Evolutionary conservation across 2,329 filamentous ascomycete species (phyloP).

Genomic region (Botryotinia narcissicola): DNA sequence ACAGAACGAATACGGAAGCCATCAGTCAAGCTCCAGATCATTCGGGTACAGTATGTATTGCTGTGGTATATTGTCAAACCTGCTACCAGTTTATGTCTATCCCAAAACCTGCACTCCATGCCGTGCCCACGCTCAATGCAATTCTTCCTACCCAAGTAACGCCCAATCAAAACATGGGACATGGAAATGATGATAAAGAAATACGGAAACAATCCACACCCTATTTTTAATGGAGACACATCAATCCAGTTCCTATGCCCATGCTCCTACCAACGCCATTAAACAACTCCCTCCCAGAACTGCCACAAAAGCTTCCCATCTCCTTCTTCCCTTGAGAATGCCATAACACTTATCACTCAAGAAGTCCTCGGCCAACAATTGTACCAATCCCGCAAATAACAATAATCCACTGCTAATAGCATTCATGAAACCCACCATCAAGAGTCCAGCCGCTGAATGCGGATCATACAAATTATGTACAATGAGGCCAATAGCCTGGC

Average conservation of each 20-base stretch:
- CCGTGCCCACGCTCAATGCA: background rate
- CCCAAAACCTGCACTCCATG: background rate
- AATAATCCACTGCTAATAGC: slow-evolving; percentile 78
- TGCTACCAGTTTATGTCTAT: background rate
- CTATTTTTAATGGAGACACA: background rate
- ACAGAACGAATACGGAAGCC: background rate
- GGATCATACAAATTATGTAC: slow-evolving; percentile 81
- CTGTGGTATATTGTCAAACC: background rate
- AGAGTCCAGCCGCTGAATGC: slow-evolving; percentile 67
- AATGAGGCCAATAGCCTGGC: slow-evolving; percentile 76
- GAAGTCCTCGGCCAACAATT: slow-evolving; percentile 83
- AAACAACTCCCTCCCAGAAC: slow-evolving; percentile 59
- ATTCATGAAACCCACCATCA: slow-evolving; percentile 87
- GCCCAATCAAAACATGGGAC: background rate
- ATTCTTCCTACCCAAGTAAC: background rate
- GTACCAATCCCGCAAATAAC: slow-evolving; percentile 79
- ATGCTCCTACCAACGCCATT: slow-evolving; percentile 67
- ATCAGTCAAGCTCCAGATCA: background rate
- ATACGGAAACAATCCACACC: background rate
- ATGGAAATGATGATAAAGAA: background rate
- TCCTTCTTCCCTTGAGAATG: slow-evolving; percentile 53
- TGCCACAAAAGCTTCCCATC: slow-evolving; percentile 59
- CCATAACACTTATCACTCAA: slow-evolving; percentile 67
- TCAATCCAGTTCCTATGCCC: slow-evolving; percentile 44
- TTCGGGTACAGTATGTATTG: background rate